These are phyloP conservation scores for Pyrenophora seminiperda DNA, from an alignment of 2,329 filamentous ascomycete species.

Conservation along the genomic window DNA sequence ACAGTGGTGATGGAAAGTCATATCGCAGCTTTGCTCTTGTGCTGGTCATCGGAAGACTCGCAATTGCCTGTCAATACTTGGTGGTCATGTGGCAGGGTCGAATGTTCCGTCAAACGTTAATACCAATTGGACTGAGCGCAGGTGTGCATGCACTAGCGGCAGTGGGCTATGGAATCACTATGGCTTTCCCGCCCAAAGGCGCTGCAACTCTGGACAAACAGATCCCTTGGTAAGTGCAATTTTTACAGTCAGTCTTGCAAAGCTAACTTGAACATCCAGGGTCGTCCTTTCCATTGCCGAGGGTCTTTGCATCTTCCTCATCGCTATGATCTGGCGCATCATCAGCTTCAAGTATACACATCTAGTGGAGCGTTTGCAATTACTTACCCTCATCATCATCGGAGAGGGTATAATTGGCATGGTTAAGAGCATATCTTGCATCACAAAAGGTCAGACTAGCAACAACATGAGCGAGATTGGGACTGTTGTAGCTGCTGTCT, in stretches of 20 bases:
- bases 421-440: constrained; percentile 45
- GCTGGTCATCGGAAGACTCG: constrained; percentile 22
- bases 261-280: constrained; percentile 14
- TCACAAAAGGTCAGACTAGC: constrained; percentile 25
- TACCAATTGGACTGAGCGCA: constrained; percentile 26
- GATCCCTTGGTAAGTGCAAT: constrained; percentile 20
- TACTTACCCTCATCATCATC: constrained; percentile 67
- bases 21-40: constrained; percentile 27
- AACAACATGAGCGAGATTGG: constrained; percentile 29
- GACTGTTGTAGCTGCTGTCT: constrained; percentile 26
- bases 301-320: constrained; percentile 28
- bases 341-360: constrained; percentile 65
- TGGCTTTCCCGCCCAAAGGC: constrained; percentile 18
- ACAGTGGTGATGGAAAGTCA: constrained; percentile 16
- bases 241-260: not conserved
- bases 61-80: constrained; percentile 26
- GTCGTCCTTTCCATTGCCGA: constrained; percentile 27
- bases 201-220: constrained; percentile 22
- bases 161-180: constrained; percentile 20
- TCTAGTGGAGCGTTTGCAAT: constrained; percentile 62
- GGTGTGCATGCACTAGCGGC: constrained; percentile 20
- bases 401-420: constrained; percentile 67
- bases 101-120: constrained; percentile 26
- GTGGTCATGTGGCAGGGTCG: constrained; percentile 32
- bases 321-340: constrained; percentile 51